Conservation (phyloP, 306 rosid genomes). For the Ceratonia siliqua region DNA sequence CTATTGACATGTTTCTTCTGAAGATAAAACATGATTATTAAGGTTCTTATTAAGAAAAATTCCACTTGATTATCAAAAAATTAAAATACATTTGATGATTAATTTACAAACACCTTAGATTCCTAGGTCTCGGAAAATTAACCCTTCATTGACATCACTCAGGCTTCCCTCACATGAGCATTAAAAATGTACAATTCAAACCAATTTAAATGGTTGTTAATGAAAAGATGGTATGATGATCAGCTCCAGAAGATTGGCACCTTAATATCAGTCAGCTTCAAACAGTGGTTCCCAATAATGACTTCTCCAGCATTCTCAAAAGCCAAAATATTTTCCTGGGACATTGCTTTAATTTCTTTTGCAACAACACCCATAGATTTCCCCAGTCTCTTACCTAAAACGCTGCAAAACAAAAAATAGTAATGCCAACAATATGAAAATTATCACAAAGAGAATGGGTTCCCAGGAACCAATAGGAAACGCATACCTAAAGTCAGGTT, state of each 20-base stretch:
- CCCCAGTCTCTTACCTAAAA: conserved; percentile 89
- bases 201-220: conserved; percentile 17
- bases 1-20: neutral
- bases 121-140: neutral
- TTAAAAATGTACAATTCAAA: neutral
- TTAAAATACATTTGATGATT: neutral
- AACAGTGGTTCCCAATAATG: conserved; percentile 66
- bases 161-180: neutral
- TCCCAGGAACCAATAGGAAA: conserved; percentile 17
- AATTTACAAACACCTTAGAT: neutral
- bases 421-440: neutral
- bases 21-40: neutral
- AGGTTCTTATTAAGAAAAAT: conserved; percentile 11
- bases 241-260: conserved; percentile 45
- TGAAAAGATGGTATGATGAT: neutral
- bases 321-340: conserved; percentile 82
- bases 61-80: neutral
- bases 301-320: conserved; percentile 86
- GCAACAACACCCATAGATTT: conserved; percentile 87
- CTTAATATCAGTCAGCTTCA: conserved; percentile 84
- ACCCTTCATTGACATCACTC: neutral
- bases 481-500: conserved; percentile 88
- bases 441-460: neutral
- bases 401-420: conserved; percentile 39
- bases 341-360: conserved; percentile 80